Conservation (phyloP, 805 yeast genomes). For the Barnettozyma sp. region DNA sequence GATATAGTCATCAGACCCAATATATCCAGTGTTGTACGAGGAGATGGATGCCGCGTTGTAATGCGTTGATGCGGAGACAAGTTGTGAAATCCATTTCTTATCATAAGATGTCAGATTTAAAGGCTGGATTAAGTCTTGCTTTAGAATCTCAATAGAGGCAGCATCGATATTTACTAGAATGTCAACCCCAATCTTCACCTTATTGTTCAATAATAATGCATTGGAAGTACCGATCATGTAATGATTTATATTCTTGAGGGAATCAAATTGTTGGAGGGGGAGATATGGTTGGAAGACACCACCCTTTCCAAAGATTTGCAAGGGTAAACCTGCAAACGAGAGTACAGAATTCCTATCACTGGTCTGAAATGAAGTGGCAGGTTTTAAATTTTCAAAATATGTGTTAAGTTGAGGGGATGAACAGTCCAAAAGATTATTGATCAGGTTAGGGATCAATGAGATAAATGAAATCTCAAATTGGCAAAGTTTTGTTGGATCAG, state of each 20-base stretch:
- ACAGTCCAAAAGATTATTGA: slow-evolving; percentile 63
- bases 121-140: slow-evolving; percentile 35
- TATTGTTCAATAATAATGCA: slow-evolving; percentile 64
- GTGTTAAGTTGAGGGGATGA: slow-evolving; percentile 70
- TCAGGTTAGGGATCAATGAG: slow-evolving; percentile 74
- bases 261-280: slow-evolving; percentile 87
- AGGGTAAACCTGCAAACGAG: slow-evolving; percentile 78
- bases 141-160: slow-evolving; percentile 38
- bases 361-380: slow-evolving; percentile 64
- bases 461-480: slow-evolving; percentile 78
- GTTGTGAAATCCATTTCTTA: slow-evolving; percentile 62
- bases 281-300: slow-evolving; percentile 89
- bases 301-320: slow-evolving; percentile 78
- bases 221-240: slow-evolving; percentile 86
- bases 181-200: slow-evolving; percentile 50
- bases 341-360: slow-evolving; percentile 74
- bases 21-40: slow-evolving; percentile 41
- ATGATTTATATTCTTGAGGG: slow-evolving; percentile 53
- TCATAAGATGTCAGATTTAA: slow-evolving; percentile 53
- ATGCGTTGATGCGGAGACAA: slow-evolving; percentile 38
- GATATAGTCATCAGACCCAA: slow-evolving; percentile 82
- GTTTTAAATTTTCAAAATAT: slow-evolving; percentile 42
- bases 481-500: slow-evolving; percentile 73
- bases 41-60: slow-evolving; percentile 28
- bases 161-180: slow-evolving; percentile 63